phyloP scores from a whole-genome alignment of 805 yeast species.

The Zygosaccharomyces gambellarensis region DNA sequence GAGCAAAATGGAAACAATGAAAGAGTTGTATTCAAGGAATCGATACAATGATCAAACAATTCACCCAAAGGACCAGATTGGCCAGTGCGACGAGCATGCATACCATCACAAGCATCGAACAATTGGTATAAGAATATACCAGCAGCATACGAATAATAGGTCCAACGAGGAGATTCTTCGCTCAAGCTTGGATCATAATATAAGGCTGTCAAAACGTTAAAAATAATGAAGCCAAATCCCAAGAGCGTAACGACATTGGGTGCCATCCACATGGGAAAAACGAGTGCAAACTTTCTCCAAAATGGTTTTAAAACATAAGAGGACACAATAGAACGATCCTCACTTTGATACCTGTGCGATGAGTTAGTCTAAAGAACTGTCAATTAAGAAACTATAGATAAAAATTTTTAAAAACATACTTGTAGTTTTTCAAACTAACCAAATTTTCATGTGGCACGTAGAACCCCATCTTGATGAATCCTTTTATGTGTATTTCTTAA shows the following conservation, averaged over 20 bases:
- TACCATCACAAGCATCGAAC: constrained; percentile 93
- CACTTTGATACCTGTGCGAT: constrained; percentile 56
- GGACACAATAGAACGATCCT: constrained; percentile 75
- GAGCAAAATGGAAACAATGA: constrained; percentile 71
- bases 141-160: constrained; percentile 68
- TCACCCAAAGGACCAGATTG: constrained; percentile 94
- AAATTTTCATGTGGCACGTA: constrained; percentile 53
- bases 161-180: constrained; percentile 64
- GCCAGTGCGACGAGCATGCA: constrained; percentile 93
- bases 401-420: constrained; percentile 27
- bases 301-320: constrained; percentile 73
- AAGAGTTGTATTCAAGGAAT: constrained; percentile 71
- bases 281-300: constrained; percentile 66
- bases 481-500: background rate
- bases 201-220: constrained; percentile 60
- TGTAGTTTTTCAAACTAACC: constrained; percentile 51
- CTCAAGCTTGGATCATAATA: constrained; percentile 67
- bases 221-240: constrained; percentile 68
- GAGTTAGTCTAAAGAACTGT: constrained; percentile 24
- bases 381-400: background rate
- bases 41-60: constrained; percentile 84
- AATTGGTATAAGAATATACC: constrained; percentile 90
- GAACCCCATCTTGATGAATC: constrained; percentile 48
- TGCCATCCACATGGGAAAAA: constrained; percentile 85
- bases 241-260: constrained; percentile 84